A percentile compares a stretch with the other conserved stretches of the same genome.
Conservation (phyloP, 306 rosid species). For the Geum urbanum region DNA sequence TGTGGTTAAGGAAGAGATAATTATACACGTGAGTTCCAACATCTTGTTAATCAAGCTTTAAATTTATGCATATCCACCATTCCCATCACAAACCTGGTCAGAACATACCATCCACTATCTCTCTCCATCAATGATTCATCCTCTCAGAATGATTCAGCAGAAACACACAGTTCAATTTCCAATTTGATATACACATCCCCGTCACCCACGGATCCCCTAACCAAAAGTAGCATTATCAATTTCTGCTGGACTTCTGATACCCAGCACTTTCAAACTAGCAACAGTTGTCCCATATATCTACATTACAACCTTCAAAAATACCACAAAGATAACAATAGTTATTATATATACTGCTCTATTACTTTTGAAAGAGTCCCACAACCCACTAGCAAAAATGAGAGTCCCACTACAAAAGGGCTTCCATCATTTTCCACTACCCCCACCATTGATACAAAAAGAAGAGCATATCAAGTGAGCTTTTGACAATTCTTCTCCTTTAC, state of each 20-base stretch:
- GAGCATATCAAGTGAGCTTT: constrained; percentile 65
- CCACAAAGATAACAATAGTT: constrained; percentile 8
- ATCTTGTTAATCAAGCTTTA: constrained; percentile 11
- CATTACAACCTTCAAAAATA: constrained; percentile 40
- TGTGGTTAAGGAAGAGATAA: neutral
- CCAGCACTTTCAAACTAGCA: constrained; percentile 42
- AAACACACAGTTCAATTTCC: constrained; percentile 24
- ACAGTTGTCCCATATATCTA: constrained; percentile 29
- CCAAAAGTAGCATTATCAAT: constrained; percentile 38
- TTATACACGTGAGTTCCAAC: neutral
- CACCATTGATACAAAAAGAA: constrained; percentile 44
- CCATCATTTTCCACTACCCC: constrained; percentile 85
- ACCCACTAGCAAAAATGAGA: constrained; percentile 55
- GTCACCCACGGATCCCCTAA: constrained; percentile 13
- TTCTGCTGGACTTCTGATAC: constrained; percentile 33
- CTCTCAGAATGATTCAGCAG: constrained; percentile 41
- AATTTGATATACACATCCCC: constrained; percentile 13
- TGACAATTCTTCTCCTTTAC: constrained; percentile 62
- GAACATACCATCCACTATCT: neutral
- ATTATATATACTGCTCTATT: constrained; percentile 39
- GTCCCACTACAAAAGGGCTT: constrained; percentile 53
- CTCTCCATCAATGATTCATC: constrained; percentile 35
- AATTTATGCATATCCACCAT: neutral
- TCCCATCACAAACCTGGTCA: neutral
- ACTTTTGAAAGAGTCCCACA: constrained; percentile 72